Percentiles rank a stretch among this genome's conserved stretches.
Conservation (phyloP, 2,329 filamentous ascomycete genomes). For the Colletotrichum theobromicola region DNA sequence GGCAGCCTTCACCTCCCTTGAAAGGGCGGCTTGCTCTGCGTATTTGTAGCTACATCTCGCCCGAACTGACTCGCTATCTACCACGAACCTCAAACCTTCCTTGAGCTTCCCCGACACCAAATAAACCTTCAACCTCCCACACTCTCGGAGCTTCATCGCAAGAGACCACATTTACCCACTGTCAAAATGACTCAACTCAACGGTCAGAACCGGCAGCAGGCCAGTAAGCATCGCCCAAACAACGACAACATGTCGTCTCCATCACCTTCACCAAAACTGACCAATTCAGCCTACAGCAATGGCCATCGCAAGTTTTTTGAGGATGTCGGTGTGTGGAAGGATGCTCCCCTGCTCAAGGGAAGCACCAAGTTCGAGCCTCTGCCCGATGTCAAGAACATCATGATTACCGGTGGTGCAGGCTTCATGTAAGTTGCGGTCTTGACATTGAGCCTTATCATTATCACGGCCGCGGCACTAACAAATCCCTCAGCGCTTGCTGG, state of each 20-base stretch:
- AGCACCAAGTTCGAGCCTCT: constrained; percentile 74
- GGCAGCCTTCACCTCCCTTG: constrained; percentile 10
- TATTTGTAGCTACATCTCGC: constrained; percentile 17
- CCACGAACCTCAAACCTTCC: neutral
- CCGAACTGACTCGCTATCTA: constrained; percentile 12
- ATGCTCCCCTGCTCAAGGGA: constrained; percentile 73
- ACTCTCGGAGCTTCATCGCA: neutral
- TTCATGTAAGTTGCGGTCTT: constrained; percentile 71
- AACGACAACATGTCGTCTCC: neutral
- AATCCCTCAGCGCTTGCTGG: constrained; percentile 73
- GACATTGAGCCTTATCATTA: neutral
- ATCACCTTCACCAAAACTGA: neutral
- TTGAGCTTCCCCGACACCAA: neutral
- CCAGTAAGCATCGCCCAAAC: neutral
- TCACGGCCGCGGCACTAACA: constrained; percentile 1
- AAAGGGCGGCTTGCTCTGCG: constrained; percentile 1
- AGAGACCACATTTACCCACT: neutral
- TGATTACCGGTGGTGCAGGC: constrained; percentile 83
- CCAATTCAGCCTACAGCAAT: constrained; percentile 25
- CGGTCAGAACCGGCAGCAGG: constrained; percentile 9
- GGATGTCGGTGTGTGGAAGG: constrained; percentile 72
- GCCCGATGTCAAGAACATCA: constrained; percentile 76
- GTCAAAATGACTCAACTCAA: constrained; percentile 5
- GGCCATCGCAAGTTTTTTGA: constrained; percentile 51
- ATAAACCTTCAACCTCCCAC: neutral